Evolutionary conservation across 2,329 filamentous ascomycete species (phyloP).

Genomic region (Claviceps arundinis): DNA sequence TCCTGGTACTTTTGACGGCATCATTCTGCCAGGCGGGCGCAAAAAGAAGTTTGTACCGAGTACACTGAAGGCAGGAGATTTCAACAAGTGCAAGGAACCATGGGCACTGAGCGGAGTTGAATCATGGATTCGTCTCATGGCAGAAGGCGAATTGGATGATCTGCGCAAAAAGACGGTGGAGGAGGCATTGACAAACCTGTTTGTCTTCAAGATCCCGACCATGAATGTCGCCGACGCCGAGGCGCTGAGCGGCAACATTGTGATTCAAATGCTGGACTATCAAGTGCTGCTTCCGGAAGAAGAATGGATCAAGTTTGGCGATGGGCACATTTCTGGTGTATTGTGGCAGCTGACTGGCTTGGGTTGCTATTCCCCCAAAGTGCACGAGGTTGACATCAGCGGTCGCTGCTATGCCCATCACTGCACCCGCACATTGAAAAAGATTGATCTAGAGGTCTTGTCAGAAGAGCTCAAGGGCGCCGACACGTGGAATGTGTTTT

Average conservation of each 20-base stretch:
- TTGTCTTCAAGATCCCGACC: constrained; percentile 88
- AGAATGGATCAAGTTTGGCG: constrained; percentile 92
- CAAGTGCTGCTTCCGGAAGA: constrained; percentile 76
- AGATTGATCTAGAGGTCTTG: constrained; percentile 72
- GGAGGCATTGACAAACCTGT: constrained; percentile 76
- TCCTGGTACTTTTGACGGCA: constrained; percentile 61
- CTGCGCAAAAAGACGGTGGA: constrained; percentile 73
- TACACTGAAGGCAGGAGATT: constrained; percentile 69
- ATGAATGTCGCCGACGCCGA: constrained; percentile 99
- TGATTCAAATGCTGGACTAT: constrained; percentile 65
- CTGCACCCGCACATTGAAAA: constrained; percentile 87
- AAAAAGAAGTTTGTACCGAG: constrained; percentile 75
- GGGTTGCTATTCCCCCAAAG: constrained; percentile 77
- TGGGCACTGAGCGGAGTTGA: constrained; percentile 89
- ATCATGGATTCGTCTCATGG: constrained; percentile 75
- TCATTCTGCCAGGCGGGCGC: constrained; percentile 65
- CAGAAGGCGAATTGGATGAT: constrained; percentile 85
- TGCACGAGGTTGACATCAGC: constrained; percentile 57
- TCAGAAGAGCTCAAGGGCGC: constrained; percentile 52
- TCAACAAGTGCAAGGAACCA: constrained; percentile 73
- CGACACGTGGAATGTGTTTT: constrained; percentile 83
- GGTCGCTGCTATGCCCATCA: constrained; percentile 88
- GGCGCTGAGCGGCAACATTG: constrained; percentile 63
- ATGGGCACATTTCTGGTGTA: constrained; percentile 71
- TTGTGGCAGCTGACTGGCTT: constrained; percentile 84